Evolutionary conservation across 441 rosid genomes (phyloP).

Genomic region (Erodium moschatum): DNA sequence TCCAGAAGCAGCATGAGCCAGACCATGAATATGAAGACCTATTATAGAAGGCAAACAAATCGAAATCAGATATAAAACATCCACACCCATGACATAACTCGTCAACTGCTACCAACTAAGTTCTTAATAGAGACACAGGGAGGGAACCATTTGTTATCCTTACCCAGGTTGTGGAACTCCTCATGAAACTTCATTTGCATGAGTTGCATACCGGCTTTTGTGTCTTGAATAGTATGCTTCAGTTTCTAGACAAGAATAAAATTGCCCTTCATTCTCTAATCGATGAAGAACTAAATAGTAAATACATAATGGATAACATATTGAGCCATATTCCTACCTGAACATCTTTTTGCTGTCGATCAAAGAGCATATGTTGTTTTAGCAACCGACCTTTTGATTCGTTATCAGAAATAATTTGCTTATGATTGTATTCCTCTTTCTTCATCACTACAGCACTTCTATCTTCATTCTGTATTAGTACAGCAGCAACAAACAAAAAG

Average conservation of each 20-base stretch:
- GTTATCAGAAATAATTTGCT: constrained; percentile 34
- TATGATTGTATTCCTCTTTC: constrained; percentile 40
- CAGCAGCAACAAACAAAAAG: constrained; percentile 6
- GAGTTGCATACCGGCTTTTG: constrained; percentile 81
- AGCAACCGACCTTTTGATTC: constrained; percentile 36
- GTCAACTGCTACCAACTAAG: background rate
- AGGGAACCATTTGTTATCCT: constrained; percentile 11
- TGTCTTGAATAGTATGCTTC: constrained; percentile 48
- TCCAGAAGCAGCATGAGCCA: constrained; percentile 80
- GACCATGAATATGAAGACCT: constrained; percentile 75
- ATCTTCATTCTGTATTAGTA: constrained; percentile 46
- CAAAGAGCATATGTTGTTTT: constrained; percentile 50
- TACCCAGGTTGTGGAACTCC: constrained; percentile 78
- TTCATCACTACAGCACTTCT: constrained; percentile 33
- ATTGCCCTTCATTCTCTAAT: background rate
- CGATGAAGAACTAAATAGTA: background rate
- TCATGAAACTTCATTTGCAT: constrained; percentile 78
- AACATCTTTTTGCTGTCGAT: constrained; percentile 64
- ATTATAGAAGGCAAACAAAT: constrained; percentile 16
- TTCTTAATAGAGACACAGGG: background rate
- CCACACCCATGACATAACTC: background rate
- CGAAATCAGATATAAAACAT: constrained; percentile 12
- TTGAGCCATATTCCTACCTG: constrained; percentile 33
- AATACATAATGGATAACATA: constrained; percentile 13
- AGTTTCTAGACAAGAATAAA: constrained; percentile 43